Evolutionary conservation across 192 early-diverging fungal species (phyloP).

Genomic region (Mortierella claussenii): DNA sequence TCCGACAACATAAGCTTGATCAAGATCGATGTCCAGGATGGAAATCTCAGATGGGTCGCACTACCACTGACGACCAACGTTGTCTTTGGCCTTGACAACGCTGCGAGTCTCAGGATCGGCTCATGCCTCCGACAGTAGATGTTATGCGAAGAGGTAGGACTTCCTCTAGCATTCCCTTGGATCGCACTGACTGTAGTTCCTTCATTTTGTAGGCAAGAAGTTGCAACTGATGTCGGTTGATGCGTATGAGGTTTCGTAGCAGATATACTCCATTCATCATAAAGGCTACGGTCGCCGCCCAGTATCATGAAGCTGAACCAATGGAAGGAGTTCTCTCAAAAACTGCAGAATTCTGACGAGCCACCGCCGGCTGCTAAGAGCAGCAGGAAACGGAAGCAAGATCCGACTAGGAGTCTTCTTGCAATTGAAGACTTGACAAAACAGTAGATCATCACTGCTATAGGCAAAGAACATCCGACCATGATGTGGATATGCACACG

Average conservation of each 20-base stretch:
- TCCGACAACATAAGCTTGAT: constrained; percentile 9
- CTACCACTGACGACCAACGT: not conserved
- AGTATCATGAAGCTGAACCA: no score
- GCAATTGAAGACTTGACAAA: no score
- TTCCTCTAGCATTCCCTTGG: not conserved
- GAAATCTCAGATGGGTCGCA: not conserved
- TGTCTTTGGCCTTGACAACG: not conserved
- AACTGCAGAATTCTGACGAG: no score
- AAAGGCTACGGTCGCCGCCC: no score
- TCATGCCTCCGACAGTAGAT: not conserved
- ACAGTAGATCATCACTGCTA: no score
- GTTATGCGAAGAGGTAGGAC: not conserved
- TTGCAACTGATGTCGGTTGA: constrained; percentile 6
- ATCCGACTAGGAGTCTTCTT: no score
- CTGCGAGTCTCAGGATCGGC: constrained; percentile 1
- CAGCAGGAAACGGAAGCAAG: no score
- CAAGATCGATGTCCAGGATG: constrained; percentile 6
- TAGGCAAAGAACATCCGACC: no score
- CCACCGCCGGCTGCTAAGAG: no score
- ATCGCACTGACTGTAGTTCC: constrained; percentile 2
- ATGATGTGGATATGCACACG: no score
- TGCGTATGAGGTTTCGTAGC: constrained; percentile 5
- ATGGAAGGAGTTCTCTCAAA: no score
- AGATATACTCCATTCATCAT: constrained; percentile 5
- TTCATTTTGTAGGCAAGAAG: constrained; percentile 20